A percentile compares a stretch with the other conserved stretches of the same genome.
Conservation (phyloP, 2,329 filamentous ascomycete genomes). For the Fusarium pseudonygamai region DNA sequence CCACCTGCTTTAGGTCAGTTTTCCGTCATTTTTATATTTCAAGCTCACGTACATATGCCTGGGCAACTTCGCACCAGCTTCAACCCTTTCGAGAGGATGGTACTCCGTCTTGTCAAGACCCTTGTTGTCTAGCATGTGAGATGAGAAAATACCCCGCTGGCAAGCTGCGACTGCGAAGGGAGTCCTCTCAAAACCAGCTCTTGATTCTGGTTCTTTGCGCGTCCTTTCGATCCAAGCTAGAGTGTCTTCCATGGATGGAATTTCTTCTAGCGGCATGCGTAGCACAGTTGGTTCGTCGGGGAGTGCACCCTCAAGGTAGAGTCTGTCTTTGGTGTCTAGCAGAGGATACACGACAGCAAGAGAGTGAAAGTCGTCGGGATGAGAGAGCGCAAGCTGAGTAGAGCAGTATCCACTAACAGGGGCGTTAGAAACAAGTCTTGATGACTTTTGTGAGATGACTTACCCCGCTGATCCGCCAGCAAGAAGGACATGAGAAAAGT, state of each 20-base stretch:
- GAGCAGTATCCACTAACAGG: conserved; percentile 34
- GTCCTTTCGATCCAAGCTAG: conserved; percentile 34
- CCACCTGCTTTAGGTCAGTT: conserved; percentile 22
- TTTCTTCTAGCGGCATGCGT: conserved; percentile 4
- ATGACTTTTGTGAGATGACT: neutral
- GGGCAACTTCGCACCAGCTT: conserved; percentile 22
- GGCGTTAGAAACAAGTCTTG: neutral
- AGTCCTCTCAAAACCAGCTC: conserved; percentile 19
- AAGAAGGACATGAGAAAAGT: conserved; percentile 28
- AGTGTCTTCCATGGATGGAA: conserved; percentile 17
- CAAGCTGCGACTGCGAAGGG: conserved; percentile 11
- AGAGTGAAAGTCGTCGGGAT: conserved; percentile 32
- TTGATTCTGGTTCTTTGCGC: neutral
- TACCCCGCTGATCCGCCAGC: conserved; percentile 37
- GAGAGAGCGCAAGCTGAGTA: conserved; percentile 31
- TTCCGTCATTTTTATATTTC: rapidly evolving
- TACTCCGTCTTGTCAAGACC: neutral
- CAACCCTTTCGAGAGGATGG: conserved; percentile 28
- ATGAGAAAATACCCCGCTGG: conserved; percentile 27
- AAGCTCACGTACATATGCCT: neutral
- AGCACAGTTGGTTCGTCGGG: conserved; percentile 18
- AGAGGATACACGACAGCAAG: conserved; percentile 35
- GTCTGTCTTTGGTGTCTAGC: conserved; percentile 31
- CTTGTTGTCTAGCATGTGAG: conserved; percentile 26
- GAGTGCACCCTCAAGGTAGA: conserved; percentile 15